Evolutionary conservation across 2,329 filamentous ascomycete species (phyloP), one percentile per base, ranked within the genome.

Genomic region (Incumbomyces delicatus): DNA sequence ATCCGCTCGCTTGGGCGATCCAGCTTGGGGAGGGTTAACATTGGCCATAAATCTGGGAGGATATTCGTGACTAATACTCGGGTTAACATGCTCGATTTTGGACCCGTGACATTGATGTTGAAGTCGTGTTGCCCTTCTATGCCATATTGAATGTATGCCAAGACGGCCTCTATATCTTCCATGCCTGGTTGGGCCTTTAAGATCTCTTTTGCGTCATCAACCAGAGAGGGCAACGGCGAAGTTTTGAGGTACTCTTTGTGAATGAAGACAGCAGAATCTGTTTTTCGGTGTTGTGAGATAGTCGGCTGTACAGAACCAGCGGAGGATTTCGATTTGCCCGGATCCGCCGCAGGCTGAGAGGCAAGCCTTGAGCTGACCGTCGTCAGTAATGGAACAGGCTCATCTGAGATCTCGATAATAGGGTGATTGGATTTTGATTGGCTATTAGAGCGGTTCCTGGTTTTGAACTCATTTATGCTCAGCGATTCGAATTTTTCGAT

Each of bases 11-110:
- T 34, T 14, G 29, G 5, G 10, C 14, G 16, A n/a, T 32, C 22
- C n/a, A 32, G 12, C n/a, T 54, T 37, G 12, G 35, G 14, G n/a
- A 44, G 39, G 1, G 47, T 41, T 13, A 57, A 42, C 10, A 34
- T 43, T 11, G 32, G n/a, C 90, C 92, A 96, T 64, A 90, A 94
- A 60, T 89, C 85, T 1, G 86, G 85, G 6, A 87, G 70, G 20
- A 85, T 88, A 29, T 81, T 77, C 13, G 76, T 81, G 49, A 94
- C 79, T 31, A 98, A 67, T 2, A 78, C 68, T 59, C 88, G 81
- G 44, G 90, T 71, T 29, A 95, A 77, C 56, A 88, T 85, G 16
- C 87, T 80, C 47, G 80, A 77, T 50, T 78, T 68, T 1, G 89
- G 81, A 29, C 76, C 76, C 2, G 87, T 81, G 2, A 70, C 63